Conservation (phyloP, 148 eudicot genomes). For the Heliamphora exappendiculata region DNA sequence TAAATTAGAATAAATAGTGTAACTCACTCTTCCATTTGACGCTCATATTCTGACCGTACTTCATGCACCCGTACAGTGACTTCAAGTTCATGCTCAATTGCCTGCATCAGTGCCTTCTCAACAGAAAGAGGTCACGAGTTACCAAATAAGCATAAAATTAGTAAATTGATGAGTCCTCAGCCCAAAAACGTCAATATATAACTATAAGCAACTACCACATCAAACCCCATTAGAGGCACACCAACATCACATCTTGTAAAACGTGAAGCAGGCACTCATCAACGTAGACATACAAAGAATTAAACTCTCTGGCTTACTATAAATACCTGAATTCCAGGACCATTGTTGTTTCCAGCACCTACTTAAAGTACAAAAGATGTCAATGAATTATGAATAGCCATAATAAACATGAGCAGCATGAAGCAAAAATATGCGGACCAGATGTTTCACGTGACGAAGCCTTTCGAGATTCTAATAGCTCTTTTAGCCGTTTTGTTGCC, state of each 20-base stretch:
- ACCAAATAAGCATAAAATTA: background rate
- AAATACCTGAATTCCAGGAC: slow-evolving; percentile 75
- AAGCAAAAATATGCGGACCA: slow-evolving; percentile 27
- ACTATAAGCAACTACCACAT: background rate
- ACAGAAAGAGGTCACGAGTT: slow-evolving; percentile 11
- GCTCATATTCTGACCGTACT: slow-evolving; percentile 90
- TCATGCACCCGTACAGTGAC: slow-evolving; percentile 85
- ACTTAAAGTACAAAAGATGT: background rate
- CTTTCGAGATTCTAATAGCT: slow-evolving; percentile 77
- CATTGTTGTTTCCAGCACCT: slow-evolving; percentile 45
- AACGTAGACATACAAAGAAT: background rate
- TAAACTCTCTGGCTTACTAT: background rate
- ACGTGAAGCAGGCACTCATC: background rate
- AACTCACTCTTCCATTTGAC: slow-evolving; percentile 90
- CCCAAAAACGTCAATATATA: background rate
- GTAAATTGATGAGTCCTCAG: background rate
- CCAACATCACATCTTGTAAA: background rate
- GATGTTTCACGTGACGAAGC: slow-evolving; percentile 60
- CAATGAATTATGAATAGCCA: background rate
- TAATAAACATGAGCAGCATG: background rate
- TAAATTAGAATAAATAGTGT: background rate
- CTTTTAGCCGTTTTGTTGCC: slow-evolving; percentile 90
- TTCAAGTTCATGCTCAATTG: slow-evolving; percentile 93
- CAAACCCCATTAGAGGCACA: slow-evolving; percentile 4
- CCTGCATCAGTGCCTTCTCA: slow-evolving; percentile 69